These are phyloP conservation scores for Capronia americana DNA, from an alignment of 2,329 filamentous ascomycete species.

Conservation along the genomic window DNA sequence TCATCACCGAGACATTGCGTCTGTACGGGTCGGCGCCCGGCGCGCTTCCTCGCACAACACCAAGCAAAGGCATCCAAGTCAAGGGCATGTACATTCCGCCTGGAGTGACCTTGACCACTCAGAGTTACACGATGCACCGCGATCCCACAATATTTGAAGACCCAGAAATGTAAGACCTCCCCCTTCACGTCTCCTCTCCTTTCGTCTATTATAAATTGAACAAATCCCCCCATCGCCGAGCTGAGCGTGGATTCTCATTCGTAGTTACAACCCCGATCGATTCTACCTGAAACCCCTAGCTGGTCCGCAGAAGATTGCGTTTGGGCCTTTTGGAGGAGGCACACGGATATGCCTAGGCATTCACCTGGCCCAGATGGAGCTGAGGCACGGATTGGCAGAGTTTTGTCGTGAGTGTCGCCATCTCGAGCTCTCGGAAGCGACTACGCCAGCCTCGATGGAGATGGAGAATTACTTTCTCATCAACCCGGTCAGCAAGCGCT, in stretches of 20 bases:
- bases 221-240: not conserved
- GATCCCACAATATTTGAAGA: slow-evolving; percentile 58
- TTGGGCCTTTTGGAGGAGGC: slow-evolving; percentile 73
- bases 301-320: slow-evolving; percentile 48
- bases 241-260: not conserved
- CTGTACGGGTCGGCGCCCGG: slow-evolving; percentile 64
- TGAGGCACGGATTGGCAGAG: slow-evolving; percentile 58
- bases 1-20: slow-evolving; percentile 65
- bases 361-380: slow-evolving; percentile 68
- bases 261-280: slow-evolving; percentile 56
- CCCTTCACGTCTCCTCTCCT: not conserved
- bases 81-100: slow-evolving; percentile 55
- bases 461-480: slow-evolving; percentile 23
- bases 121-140: slow-evolving; percentile 63
- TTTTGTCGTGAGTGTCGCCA: slow-evolving; percentile 56
- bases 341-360: slow-evolving; percentile 72
- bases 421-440: slow-evolving; percentile 1
- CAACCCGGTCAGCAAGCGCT: slow-evolving; percentile 7
- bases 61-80: slow-evolving; percentile 52
- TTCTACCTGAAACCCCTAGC: slow-evolving; percentile 48
- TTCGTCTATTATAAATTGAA: not conserved
- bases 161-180: slow-evolving; percentile 45
- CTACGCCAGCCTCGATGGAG: slow-evolving; percentile 11
- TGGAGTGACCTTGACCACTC: slow-evolving; percentile 59
- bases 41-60: slow-evolving; percentile 60